Percentiles rank a stretch among this genome's conserved stretches.
These are phyloP conservation scores for Aspergillus flavus DNA, from an alignment of 2,329 filamentous ascomycete species.

Conservation along the genomic window DNA sequence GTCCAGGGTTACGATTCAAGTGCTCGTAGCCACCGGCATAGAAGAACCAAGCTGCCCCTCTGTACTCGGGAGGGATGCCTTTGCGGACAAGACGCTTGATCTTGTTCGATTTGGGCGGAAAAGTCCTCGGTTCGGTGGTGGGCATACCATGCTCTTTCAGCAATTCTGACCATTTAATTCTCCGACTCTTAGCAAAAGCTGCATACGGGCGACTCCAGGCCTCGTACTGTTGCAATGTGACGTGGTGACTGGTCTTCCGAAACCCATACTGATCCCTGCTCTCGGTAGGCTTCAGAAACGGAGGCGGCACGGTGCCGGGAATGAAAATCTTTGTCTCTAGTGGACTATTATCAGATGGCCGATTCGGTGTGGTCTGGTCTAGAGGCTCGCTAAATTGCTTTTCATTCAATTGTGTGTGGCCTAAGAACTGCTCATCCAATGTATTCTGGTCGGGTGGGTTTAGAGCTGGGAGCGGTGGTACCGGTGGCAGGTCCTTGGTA, in stretches of 20 bases:
- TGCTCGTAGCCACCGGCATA: conserved; percentile 86
- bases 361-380: conserved; percentile 6
- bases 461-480: conserved; percentile 20
- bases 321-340: conserved; percentile 32
- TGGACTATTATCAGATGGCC: background rate
- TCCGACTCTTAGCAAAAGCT: conserved; percentile 71
- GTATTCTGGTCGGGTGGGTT: conserved; percentile 12
- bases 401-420: conserved; percentile 11
- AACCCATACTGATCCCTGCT: conserved; percentile 85
- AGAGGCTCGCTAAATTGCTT: conserved; percentile 4
- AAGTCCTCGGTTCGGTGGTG: conserved; percentile 71
- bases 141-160: conserved; percentile 76
- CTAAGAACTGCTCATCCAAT: conserved; percentile 20
- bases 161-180: conserved; percentile 79
- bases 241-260: conserved; percentile 80
- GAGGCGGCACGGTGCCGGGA: conserved; percentile 43
- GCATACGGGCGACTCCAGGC: conserved; percentile 76
- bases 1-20: conserved; percentile 71
- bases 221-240: conserved; percentile 77
- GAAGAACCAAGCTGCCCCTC: conserved; percentile 96
- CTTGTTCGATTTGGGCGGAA: conserved; percentile 78
- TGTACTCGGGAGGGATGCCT: conserved; percentile 89
- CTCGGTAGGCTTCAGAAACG: conserved; percentile 33
- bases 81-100: conserved; percentile 90
- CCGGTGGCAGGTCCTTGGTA: conserved; percentile 24